A percentile compares a stretch with the other conserved stretches of the same genome.
phyloP scores from a whole-genome alignment of 2,329 filamentous ascomycete genomes.

The Botryosphaeria dothidea region DNA sequence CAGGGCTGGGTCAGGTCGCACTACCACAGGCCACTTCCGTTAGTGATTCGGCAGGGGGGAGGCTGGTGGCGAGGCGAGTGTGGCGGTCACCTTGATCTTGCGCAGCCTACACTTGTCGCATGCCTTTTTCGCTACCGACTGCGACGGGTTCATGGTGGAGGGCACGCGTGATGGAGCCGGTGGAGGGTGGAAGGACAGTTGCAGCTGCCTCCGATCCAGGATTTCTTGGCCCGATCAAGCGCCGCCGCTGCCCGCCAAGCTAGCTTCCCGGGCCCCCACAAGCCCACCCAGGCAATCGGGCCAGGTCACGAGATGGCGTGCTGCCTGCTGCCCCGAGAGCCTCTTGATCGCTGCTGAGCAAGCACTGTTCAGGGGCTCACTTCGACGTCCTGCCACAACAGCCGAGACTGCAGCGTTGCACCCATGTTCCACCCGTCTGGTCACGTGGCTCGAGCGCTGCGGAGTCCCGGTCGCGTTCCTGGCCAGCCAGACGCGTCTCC shows the following conservation, averaged over 20 bases:
- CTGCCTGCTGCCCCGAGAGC: background rate
- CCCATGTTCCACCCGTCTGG: background rate
- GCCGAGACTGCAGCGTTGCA: no score
- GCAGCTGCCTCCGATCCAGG: background rate
- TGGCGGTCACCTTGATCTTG: slow-evolving; percentile 12
- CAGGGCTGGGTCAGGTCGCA: slow-evolving; percentile 17
- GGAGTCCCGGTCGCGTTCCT: background rate
- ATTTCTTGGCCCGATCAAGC: slow-evolving; percentile 4
- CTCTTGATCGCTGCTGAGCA: background rate
- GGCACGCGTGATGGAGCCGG: background rate
- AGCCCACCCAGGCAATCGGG: background rate
- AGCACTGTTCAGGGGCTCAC: background rate
- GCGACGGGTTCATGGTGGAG: background rate
- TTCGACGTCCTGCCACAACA: background rate
- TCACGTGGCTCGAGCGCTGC: background rate
- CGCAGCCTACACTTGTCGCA: slow-evolving; percentile 17
- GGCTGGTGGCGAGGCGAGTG: background rate
- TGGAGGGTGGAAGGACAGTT: background rate
- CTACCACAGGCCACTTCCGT: slow-evolving; percentile 8
- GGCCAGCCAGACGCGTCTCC: background rate
- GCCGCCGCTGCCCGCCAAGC: background rate
- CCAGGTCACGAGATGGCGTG: background rate
- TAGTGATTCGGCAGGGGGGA: background rate
- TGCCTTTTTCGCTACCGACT: slow-evolving; percentile 5
- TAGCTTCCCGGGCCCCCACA: background rate